Base-by-base conservation (phyloP, 805 yeast species). In the Nakazawaea wyomingensis region DNA sequence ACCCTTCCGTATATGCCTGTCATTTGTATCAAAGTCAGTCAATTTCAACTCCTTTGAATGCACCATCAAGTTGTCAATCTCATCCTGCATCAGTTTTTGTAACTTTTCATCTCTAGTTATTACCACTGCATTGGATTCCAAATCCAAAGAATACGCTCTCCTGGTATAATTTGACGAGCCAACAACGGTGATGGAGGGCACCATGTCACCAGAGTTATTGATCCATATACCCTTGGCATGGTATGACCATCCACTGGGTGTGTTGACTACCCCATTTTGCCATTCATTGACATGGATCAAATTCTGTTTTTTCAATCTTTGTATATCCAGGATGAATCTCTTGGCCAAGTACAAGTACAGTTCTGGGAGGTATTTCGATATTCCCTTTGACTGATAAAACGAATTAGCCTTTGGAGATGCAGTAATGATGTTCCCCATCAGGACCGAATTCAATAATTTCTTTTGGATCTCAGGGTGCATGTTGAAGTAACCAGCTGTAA, bases 151-250 rank as follows among this genome's bases (percentile, higher is more conserved):
- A 55, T 91, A 91, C 0, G 97, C 90, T 48, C 99, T 71, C 49
- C 83, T 77, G 0, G 99, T 93, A 61, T 89, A 93, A 60, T 93
- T 93, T 0, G 97, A 88, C 1, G 96, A 86, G 0, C 99, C 99
- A 39, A 93, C 72, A 5, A 90, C 78, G 0, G 96, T 86, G 10
- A 87, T 64, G 16, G 82, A 71, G 1, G 97, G 96, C 10, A 57
- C 55, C 0, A 52, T 48, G 36, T 78, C 83, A 2, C 64, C 69
- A 0, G 88, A 84, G 10, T 69, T 66, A 7, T 76, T 69, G 0
- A 86, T 64, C 98, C 98, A 93, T 4, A 91, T 65, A 1, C 99
- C 99, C 58, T 93, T 93, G 11, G 99, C 98, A 57, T 93, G 99
- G 60, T 93, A 93, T 0, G 97, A 86, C 98, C 99, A 91, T 1